These are phyloP conservation scores for Mucuna pruriens DNA, from an alignment of 306 rosid genomes.

Conservation along the genomic window DNA sequence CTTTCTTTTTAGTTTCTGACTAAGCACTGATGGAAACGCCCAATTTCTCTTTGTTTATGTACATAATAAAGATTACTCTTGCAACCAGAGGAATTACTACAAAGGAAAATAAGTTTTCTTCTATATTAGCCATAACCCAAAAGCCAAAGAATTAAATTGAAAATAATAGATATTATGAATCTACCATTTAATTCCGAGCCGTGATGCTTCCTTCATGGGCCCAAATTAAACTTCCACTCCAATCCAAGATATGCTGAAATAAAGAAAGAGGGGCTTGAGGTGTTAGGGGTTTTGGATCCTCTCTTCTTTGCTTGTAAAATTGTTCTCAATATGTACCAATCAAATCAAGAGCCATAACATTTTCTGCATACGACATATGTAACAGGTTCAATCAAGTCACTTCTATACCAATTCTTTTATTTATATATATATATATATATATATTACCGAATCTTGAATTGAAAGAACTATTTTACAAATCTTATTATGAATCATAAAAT, in stretches of 20 bases:
- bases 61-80: neutral
- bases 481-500: too few species aligned
- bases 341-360: neutral
- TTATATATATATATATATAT: too few species aligned
- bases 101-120: neutral
- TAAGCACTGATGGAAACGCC: neutral
- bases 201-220: neutral
- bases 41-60: neutral
- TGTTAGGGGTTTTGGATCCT: neutral
- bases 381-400: neutral
- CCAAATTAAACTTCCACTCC: neutral
- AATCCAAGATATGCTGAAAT: neutral
- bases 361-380: neutral
- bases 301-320: constrained; percentile 4
- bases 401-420: neutral
- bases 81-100: neutral
- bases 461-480: too few species aligned
- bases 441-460: too few species aligned
- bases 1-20: neutral
- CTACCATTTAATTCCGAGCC: neutral
- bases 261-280: neutral
- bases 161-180: neutral
- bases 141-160: neutral
- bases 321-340: neutral
- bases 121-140: neutral